Evolutionary conservation across 306 rosid genomes (phyloP), one percentile per base, ranked within the genome.

Genomic region (Trifolium subterraneum): DNA sequence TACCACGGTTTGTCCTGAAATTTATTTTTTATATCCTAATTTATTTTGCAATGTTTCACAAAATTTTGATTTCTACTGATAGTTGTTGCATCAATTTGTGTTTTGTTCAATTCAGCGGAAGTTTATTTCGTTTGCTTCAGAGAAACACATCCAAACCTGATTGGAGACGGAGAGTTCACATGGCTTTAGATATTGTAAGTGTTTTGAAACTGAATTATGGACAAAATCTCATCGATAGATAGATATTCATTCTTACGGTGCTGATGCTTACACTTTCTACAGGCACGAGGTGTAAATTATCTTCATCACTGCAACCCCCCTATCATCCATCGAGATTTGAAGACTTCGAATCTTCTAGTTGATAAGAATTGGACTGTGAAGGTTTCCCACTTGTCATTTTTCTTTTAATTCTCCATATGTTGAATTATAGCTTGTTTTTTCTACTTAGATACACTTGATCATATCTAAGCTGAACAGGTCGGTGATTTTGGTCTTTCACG

Each of bases 281-380:
- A 95, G 99, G 97, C 96, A 47, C 90, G 99, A 73, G 98, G 99
- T 66, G 89, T 95, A 82, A 92, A 88, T 80, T 95, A 95, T 88
- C 99, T 95, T 84, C 99, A 95, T 79, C 99, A 82, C 84, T 90
- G 56, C 70, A 92, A 77, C 74, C 98, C 98, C 16, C 99, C 99
- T 50, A 95, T 95, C 79, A 86, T 95, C 59, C 99, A 95, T 80
- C 93, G 96, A 56, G 99, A 95, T 85, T 88, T 95, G 70, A 95
- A 95, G 80, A 88, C 99, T 44, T 95, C 98, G 9, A 95, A 95
- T 83, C 93, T 95, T 80, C 84, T 95, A 44, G 97, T 92, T 66
- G 97, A 95, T 71, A 95, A 10, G 82, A 90, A 95, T 81, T 95
- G 96, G 98, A 92, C 90, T 42, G 99, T 95, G 74, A 95, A 95